Conservation (phyloP, 257 asterid species). For the Solanum corneliomulleri region DNA sequence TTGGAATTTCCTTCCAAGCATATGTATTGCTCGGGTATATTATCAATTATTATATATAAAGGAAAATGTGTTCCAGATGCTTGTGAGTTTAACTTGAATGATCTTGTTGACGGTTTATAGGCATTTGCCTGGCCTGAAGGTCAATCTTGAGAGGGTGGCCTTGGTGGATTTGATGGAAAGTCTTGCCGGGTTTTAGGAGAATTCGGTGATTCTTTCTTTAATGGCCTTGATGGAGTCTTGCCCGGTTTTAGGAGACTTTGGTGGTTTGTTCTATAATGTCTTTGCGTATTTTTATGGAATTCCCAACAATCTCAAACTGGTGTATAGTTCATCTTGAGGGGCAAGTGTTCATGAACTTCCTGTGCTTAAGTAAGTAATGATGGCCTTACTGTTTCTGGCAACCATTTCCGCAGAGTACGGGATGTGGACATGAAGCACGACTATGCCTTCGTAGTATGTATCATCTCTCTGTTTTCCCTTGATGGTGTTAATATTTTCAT, state of each 20-base stretch:
- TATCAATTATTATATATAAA: slow-evolving; percentile 45
- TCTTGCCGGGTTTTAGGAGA: slow-evolving; percentile 89
- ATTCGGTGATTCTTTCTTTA: slow-evolving; percentile 86
- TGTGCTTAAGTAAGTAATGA: slow-evolving; percentile 81
- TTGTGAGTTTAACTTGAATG: slow-evolving; percentile 71
- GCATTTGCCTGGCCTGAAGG: slow-evolving; percentile 86
- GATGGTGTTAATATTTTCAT: not conserved
- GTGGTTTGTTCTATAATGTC: slow-evolving; percentile 84
- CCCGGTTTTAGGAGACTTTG: slow-evolving; percentile 92
- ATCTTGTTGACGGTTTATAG: slow-evolving; percentile 94
- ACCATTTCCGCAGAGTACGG: slow-evolving; percentile 99
- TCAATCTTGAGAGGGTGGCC: slow-evolving; percentile 95
- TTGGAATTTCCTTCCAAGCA: slow-evolving; percentile 31
- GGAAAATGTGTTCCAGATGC: slow-evolving; percentile 39
- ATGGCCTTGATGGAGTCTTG: slow-evolving; percentile 62
- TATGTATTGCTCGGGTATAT: slow-evolving; percentile 36
- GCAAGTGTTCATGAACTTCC: slow-evolving; percentile 84
- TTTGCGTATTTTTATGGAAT: slow-evolving; percentile 93
- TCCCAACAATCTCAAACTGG: slow-evolving; percentile 88
- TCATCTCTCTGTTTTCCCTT: slow-evolving; percentile 3
- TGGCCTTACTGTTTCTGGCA: slow-evolving; percentile 99
- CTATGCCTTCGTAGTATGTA: slow-evolving; percentile 94
- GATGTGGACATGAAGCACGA: slow-evolving; percentile 99
- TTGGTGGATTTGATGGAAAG: slow-evolving; percentile 79
- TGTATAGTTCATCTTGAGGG: slow-evolving; percentile 96